Conservation (phyloP, 768 basidiomycete genomes). For the Russula abietina region DNA sequence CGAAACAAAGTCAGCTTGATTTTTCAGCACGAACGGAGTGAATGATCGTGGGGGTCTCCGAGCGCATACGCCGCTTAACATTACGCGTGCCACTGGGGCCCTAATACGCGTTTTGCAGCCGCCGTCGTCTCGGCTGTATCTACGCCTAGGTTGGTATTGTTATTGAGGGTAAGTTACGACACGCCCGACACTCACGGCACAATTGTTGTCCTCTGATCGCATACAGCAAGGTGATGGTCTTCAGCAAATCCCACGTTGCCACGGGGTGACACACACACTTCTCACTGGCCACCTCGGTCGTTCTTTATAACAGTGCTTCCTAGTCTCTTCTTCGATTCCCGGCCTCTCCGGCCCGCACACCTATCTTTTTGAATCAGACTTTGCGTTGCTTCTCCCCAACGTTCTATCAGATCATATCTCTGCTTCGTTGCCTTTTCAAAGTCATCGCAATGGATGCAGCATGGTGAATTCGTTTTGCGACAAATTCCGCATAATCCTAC, state of each 20-base stretch:
- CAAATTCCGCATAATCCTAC: background rate
- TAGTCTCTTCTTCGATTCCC: background rate
- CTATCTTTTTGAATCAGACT: background rate
- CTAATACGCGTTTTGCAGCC: background rate
- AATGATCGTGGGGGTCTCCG: background rate
- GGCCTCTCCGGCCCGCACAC: background rate
- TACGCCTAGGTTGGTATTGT: background rate
- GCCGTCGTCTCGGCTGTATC: background rate
- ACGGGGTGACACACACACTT: background rate
- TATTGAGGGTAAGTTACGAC: background rate
- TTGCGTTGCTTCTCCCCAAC: background rate
- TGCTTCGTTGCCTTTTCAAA: too few species aligned
- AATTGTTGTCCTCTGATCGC: conserved; percentile 3
- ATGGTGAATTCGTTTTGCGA: background rate
- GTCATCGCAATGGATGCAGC: background rate
- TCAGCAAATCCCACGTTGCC: background rate
- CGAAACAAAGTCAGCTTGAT: background rate
- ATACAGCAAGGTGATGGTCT: conserved; percentile 5
- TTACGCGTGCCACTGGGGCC: background rate
- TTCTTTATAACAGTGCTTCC: background rate
- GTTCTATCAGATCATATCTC: background rate
- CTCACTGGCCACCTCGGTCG: background rate
- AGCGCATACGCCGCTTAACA: background rate
- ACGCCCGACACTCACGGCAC: background rate
- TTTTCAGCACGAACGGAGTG: conserved; percentile 3